Evolutionary conservation across 2,329 filamentous ascomycete genomes (phyloP), one percentile per base, ranked within the genome.

Genomic region (Ilyonectria destructans): DNA sequence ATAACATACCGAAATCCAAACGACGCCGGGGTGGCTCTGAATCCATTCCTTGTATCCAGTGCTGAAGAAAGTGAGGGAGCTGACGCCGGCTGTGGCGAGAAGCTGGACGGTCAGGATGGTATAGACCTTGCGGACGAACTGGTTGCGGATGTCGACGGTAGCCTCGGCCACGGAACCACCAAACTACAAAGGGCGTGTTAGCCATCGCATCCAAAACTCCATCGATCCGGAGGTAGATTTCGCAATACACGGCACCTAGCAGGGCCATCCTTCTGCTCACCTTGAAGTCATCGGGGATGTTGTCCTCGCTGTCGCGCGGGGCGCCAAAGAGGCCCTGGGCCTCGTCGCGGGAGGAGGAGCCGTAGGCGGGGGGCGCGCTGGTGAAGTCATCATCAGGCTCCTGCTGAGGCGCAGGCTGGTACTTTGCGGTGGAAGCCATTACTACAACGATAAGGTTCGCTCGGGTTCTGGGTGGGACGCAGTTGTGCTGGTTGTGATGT

Each of bases 61-160:
- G 83, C 90, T 97, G 83, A 94, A 93, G 88, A 98, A 98, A 74
- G 93, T 96, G 75, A 98, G 83, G 69, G 91, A 89, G 84, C 93
- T 95, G 74, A 98, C 87, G 69, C 89, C 87, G 43, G 92, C 92
- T 8, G 96, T 99, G 65, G 92, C 90, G 78, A 98, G 86, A 61
- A 99, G 91, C 82, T 99, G 96, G 58, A 94, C 91, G n/a, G 96
- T 97, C 84, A 99, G 88, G 82, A 99, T 99, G 67, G 95, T 92
- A 85, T 99, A 99, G 79, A 99, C 96, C 87, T 98, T 98, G 83
- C 95, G 92, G 76, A 97, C 88, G 82, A 98, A 99, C 83, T 96
- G 93, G 90, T 98, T 97, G 75, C 96, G 93, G 80, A 99, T 97
- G 78, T 97, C 95, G 79, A 98, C 87, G 21, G 95, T 97, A 54